Base-by-base conservation (phyloP, 2,329 filamentous ascomycete species). In the Colletotrichum nymphaeae region DNA sequence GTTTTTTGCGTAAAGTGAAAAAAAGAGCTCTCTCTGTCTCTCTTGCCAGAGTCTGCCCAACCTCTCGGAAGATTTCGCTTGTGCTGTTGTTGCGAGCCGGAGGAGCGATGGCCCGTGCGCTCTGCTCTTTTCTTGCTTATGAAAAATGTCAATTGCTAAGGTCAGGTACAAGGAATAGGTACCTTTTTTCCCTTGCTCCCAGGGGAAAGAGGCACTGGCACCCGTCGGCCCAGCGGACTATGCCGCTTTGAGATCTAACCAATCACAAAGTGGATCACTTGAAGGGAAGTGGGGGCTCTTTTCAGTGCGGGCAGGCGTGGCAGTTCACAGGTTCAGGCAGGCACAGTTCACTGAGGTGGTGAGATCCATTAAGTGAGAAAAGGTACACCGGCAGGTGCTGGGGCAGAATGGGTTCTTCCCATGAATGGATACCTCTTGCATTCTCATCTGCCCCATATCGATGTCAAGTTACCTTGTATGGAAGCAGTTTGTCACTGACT, bases 11-110 rank as follows among this genome's bases (percentile, higher is more conserved):
- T 75, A 77, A 77, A 63, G 63, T 49, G 67, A 74, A 74, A 74
- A 74, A 74, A 71, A 74, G 72, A 74, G 63, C 72, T 74, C 70
- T 42, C 37, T 42, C 37, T 42, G 37, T 42, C 37, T 42, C 37
- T 73, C 56, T 60, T 58, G 65, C 52, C 69, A 69, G 63, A 65
- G 60, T 73, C 67, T 73, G 67, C 60, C 70, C 70, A 67, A 73
- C 70, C 59, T 84, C 84, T 87, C 85, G 85, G 84, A 81, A 83
- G 81, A 83, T 84, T 78, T 84, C 82, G 83, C 82, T 79, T 80
- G 80, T 79, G 69, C 69, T 69, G 62, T 73, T 73, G 70, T 74
- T 74, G 73, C 73, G 73, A 75, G 66, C 73, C 73, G 70, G 73
- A 63, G 57, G 30, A 63, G 22, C 63, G 69, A 28, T 73, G 73